These are phyloP conservation scores for Fraxinus cuspidata DNA, from an alignment of 257 asterid species.

Conservation along the genomic window DNA sequence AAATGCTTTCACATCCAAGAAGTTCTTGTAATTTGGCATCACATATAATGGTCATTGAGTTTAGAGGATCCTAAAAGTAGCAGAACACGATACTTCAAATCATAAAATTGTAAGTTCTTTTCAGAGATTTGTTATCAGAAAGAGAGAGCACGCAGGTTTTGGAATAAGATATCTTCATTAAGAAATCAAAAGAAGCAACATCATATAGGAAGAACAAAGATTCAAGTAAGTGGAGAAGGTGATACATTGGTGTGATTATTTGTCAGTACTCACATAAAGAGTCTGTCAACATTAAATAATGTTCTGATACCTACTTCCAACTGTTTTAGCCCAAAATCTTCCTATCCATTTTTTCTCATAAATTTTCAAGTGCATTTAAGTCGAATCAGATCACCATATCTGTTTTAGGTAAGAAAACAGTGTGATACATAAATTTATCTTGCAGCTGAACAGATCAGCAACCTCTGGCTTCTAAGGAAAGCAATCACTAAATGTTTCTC, in stretches of 20 bases:
- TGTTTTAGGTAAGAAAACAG: neutral
- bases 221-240: neutral
- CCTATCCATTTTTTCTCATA: neutral
- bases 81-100: slow-evolving; percentile 11
- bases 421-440: neutral
- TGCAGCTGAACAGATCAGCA: neutral
- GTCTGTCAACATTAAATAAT: neutral
- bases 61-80: slow-evolving; percentile 58
- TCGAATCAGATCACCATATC: neutral
- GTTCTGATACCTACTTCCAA: neutral
- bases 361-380: slow-evolving; percentile 3
- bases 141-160: neutral
- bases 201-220: neutral
- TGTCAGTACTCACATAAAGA: neutral
- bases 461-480: neutral
- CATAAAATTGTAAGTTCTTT: slow-evolving; percentile 3
- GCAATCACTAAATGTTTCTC: neutral
- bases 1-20: slow-evolving; percentile 65
- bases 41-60: slow-evolving; percentile 49
- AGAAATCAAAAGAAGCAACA: neutral
- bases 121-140: neutral
- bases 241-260: neutral
- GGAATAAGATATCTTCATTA: neutral
- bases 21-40: slow-evolving; percentile 66
- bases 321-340: neutral